Evolutionary conservation across 768 basidiomycete species (phyloP).

Genomic region (Mrakia gelida): DNA sequence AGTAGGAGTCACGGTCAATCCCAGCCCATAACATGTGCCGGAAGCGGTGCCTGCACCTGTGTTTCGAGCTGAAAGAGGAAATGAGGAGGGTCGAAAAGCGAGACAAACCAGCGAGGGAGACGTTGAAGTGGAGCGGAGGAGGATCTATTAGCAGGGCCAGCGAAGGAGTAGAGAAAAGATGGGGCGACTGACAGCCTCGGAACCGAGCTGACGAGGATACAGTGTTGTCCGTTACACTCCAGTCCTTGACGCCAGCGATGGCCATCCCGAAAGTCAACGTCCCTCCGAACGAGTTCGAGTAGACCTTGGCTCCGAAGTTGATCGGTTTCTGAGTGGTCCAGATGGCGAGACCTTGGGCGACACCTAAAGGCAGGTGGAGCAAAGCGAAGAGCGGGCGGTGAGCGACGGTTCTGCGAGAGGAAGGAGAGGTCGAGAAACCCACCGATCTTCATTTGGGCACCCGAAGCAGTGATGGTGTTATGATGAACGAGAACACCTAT

Average conservation of each 20-base stretch:
- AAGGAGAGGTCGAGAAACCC: no score
- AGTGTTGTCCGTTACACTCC: not conserved
- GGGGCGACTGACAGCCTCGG: not conserved
- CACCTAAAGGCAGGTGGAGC: not conserved
- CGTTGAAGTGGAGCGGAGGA: not conserved
- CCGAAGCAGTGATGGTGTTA: constrained; percentile 6
- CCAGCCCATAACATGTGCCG: no score
- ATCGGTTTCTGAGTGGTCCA: not conserved
- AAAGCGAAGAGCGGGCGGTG: no score
- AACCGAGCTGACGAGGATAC: constrained; percentile 3
- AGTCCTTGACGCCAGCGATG: not conserved
- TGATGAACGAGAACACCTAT: not conserved
- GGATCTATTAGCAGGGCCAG: not conserved
- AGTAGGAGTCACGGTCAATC: no score
- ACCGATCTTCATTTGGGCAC: constrained; percentile 12
- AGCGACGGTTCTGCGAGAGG: no score
- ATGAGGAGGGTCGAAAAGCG: no score
- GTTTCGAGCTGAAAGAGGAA: not conserved
- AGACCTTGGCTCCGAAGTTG: constrained; percentile 6
- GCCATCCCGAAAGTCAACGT: constrained; percentile 16
- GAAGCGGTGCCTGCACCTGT: no score
- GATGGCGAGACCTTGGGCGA: not conserved
- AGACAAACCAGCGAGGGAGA: no score
- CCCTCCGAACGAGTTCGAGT: constrained; percentile 8
- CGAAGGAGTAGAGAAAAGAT: not conserved